Evolutionary conservation across 192 early-diverging fungal genomes (phyloP).

Genomic region (Podila verticillata): DNA sequence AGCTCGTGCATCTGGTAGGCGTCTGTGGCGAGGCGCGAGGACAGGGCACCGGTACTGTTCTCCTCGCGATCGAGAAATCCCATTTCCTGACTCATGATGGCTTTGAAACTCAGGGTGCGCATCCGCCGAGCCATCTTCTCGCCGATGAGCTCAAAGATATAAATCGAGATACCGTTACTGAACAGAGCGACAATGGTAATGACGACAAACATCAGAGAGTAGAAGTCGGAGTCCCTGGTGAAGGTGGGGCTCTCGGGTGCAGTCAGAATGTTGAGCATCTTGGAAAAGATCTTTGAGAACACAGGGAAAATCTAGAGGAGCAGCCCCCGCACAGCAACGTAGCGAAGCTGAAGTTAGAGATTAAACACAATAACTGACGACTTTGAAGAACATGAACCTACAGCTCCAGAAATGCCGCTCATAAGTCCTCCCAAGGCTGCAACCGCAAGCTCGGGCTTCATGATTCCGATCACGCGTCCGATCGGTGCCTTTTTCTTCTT

Average conservation of each 20-base stretch:
- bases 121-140: slow-evolving; percentile 71
- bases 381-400: background rate
- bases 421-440: slow-evolving; percentile 64
- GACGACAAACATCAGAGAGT: slow-evolving; percentile 59
- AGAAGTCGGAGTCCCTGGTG: slow-evolving; percentile 56
- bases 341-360: background rate
- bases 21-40: slow-evolving; percentile 76
- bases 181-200: slow-evolving; percentile 54
- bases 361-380: background rate
- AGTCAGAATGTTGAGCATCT: slow-evolving; percentile 32
- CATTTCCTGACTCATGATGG: slow-evolving; percentile 76
- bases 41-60: slow-evolving; percentile 77
- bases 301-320: slow-evolving; percentile 65
- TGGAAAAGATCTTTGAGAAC: slow-evolving; percentile 77
- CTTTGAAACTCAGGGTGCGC: slow-evolving; percentile 68
- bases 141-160: slow-evolving; percentile 49
- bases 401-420: slow-evolving; percentile 71
- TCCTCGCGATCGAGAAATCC: slow-evolving; percentile 77
- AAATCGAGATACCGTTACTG: slow-evolving; percentile 2
- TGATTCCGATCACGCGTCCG: slow-evolving; percentile 54
- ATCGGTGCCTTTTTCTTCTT: slow-evolving; percentile 57
- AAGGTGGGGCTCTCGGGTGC: slow-evolving; percentile 15
- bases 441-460: slow-evolving; percentile 59
- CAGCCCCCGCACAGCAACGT: background rate
- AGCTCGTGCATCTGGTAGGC: slow-evolving; percentile 57